Percentiles rank a stretch among this genome's conserved stretches.
Conservation (phyloP, 2,329 filamentous ascomycete species). For the Calonectria hongkongensis region DNA sequence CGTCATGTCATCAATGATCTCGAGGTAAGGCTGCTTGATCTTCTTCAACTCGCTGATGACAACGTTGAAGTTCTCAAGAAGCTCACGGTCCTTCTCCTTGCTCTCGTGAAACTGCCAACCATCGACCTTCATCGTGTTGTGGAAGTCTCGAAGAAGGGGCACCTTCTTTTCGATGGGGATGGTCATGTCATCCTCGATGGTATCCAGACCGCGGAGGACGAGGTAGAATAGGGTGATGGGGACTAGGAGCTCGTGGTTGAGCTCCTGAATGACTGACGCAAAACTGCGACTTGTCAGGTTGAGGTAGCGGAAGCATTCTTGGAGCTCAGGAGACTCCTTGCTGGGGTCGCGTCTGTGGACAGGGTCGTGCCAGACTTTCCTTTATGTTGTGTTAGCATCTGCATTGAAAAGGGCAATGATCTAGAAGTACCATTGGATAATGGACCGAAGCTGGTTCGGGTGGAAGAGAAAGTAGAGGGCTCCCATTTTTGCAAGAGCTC, state of each 20-base stretch:
- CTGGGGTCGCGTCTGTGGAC: constrained; percentile 87
- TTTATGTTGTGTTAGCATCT: constrained; percentile 61
- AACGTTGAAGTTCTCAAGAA: constrained; percentile 93
- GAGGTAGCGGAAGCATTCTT: constrained; percentile 90
- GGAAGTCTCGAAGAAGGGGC: constrained; percentile 88
- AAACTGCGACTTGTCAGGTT: constrained; percentile 95
- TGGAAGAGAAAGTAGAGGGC: constrained; percentile 84
- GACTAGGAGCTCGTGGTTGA: constrained; percentile 94
- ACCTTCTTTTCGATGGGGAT: constrained; percentile 88
- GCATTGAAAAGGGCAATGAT: neutral
- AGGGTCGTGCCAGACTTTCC: constrained; percentile 97
- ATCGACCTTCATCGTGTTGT: constrained; percentile 85
- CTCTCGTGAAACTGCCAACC: constrained; percentile 94
- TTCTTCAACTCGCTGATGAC: constrained; percentile 91
- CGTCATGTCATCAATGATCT: constrained; percentile 94
- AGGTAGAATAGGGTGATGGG: constrained; percentile 96
- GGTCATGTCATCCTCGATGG: constrained; percentile 99
- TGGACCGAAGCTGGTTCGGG: constrained; percentile 85
- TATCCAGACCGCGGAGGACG: constrained; percentile 92
- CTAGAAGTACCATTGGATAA: constrained; percentile 88
- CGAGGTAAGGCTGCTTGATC: constrained; percentile 88
- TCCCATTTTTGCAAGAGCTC: constrained; percentile 69
- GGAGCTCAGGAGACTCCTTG: constrained; percentile 84
- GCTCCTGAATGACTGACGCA: constrained; percentile 92
- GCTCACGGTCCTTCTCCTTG: constrained; percentile 94